phyloP scores from a whole-genome alignment of 2,329 filamentous ascomycete species.

The Setomelanomma holmii region DNA sequence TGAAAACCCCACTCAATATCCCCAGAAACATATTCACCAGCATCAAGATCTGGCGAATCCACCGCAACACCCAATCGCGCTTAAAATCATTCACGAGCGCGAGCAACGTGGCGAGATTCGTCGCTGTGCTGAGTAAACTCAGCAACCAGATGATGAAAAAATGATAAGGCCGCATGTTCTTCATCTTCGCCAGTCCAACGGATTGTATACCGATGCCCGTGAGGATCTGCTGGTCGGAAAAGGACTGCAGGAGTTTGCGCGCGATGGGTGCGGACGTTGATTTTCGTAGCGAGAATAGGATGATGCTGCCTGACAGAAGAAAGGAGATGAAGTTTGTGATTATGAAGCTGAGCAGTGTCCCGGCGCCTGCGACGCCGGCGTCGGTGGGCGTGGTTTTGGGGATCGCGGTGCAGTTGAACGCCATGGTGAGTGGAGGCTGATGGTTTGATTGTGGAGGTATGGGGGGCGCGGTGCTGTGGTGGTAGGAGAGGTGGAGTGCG shows the following conservation, averaged over 20 bases:
- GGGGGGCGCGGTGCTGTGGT: too few species aligned
- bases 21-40: conserved; percentile 68
- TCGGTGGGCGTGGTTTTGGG: conserved; percentile 59
- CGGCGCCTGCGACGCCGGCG: conserved; percentile 64
- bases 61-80: conserved; percentile 70
- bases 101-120: conserved; percentile 70
- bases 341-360: conserved; percentile 71
- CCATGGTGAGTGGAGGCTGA: conserved; percentile 10
- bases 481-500: too few species aligned
- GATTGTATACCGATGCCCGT: conserved; percentile 73
- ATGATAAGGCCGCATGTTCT: conserved; percentile 69
- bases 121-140: conserved; percentile 68
- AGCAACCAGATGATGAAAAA: conserved; percentile 77
- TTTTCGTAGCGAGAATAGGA: conserved; percentile 61
- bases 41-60: conserved; percentile 71
- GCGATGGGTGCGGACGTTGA: conserved; percentile 59
- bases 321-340: conserved; percentile 67
- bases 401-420: conserved; percentile 51
- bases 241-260: conserved; percentile 69
- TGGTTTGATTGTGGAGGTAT: too few species aligned
- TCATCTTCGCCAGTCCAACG: conserved; percentile 67
- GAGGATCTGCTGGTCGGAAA: conserved; percentile 73
- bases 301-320: conserved; percentile 62
- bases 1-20: conserved; percentile 63
- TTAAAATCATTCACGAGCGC: conserved; percentile 71